Evolutionary conservation across 805 yeast species (phyloP), one percentile per base, ranked within the genome.

Genomic region (Candida manassasensis): DNA sequence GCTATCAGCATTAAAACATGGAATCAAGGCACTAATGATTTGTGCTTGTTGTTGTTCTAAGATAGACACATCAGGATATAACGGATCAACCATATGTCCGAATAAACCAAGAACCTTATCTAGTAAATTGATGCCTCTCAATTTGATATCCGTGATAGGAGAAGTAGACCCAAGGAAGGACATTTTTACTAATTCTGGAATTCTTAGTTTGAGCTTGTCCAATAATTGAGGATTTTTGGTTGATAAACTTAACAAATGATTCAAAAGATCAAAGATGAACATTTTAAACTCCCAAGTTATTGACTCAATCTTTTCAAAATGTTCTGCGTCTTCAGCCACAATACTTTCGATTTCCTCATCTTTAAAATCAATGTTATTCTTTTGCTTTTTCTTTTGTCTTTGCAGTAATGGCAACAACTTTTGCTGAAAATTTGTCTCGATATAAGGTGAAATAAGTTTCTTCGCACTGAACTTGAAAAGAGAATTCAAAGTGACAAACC

Each of bases 1-100:
- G 38, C 88, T 80, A 13, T 80, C 89, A 3, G 72, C 64, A 21
- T 72, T 73, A 59, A 93, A 90, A 8, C 95, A 86, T 0, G 97
- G 96, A 32, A 87, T 74, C 37, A 90, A 67, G 0, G 97, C 95
- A 39, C 95, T 81, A 7, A 85, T 81, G 7, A 93, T 85, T 48
- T 87, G 96, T 0, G 97, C 97, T 49, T 93, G 96, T 50, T 84
- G 95, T 57, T 89, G 97, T 45, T 85, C 95, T 28, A 90, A 61
- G 7, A 88, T 68, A 0, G 90, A 74, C 11, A 74, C 73, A 3
- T 79, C 78, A 0, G 85, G 81, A 47, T 79, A 81, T 19, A 84
- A 71, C 0, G 90, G 87, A 52, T 84, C 96, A 8, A 66, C 72
- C 32, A 78, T 57, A 17, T 70, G 69, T 0, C 87, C 79, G 56